These are phyloP conservation scores for Dendrobium nobile DNA, from an alignment of 106 monocot genomes.

Conservation along the genomic window DNA sequence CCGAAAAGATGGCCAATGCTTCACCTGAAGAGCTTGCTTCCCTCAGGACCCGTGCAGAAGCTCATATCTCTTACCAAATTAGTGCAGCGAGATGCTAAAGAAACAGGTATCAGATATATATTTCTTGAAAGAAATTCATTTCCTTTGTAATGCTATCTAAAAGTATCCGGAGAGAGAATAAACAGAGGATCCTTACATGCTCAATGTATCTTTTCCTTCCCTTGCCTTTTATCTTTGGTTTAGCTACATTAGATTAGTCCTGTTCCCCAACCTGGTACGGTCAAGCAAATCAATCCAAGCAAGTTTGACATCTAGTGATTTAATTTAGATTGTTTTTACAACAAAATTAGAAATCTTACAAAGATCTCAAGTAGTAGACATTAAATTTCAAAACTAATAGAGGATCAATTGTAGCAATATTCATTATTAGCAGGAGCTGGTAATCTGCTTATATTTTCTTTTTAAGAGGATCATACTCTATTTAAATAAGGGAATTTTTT, in stretches of 20 bases:
- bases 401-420: neutral
- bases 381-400: neutral
- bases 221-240: neutral
- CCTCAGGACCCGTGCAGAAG: slow-evolving; percentile 70
- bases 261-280: neutral
- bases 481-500: too few species aligned
- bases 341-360: neutral
- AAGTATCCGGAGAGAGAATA: neutral
- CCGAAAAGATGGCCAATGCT: slow-evolving; percentile 71
- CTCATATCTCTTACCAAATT: slow-evolving; percentile 57
- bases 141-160: neutral
- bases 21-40: slow-evolving; percentile 81
- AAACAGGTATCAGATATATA: slow-evolving; percentile 46
- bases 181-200: neutral
- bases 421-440: neutral
- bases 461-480: neutral
- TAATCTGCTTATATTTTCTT: neutral
- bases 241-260: neutral
- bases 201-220: neutral
- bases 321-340: neutral
- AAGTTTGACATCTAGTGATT: neutral
- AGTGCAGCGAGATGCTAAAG: slow-evolving; percentile 82
- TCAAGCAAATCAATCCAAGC: neutral
- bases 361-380: neutral
- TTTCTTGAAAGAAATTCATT: neutral